Base-by-base conservation (phyloP, 2,329 filamentous ascomycete genomes). In the Aspergillus thermomutatus region DNA sequence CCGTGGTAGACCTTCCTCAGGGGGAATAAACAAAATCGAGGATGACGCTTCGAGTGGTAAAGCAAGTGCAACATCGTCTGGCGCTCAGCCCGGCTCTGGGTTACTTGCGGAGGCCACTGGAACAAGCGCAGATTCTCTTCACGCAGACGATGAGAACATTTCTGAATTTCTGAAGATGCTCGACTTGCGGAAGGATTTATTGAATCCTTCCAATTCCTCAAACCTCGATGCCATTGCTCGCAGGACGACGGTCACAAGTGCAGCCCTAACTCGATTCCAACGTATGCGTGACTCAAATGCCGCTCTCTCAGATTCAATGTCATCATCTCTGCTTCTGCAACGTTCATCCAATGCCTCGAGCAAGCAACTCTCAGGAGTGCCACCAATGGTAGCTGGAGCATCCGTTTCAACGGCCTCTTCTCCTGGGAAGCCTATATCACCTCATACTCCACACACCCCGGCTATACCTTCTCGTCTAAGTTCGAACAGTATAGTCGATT, bases 391-490 rank as follows among this genome's bases (percentile, higher is more conserved):
- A 50, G 80, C 77, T 25, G 83, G 82, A 7, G 88, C 88, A 4
- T 91, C 90, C 0, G 80, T 91, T 62, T 97, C 92, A 3, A 87
- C 88, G 10, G 93, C 91, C 0, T 93, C 92, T 0, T 97, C 92
- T 9, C 92, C 92, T 1, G 91, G 89, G 55, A 96, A 96, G 67
- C 91, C 92, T 0, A 83, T 95, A 19, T 96, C 91, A 2, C 92
- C 90, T 9, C 91, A 93, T 69, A 96, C 91, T 0, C 91, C 92
- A 1, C 92, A 97, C 68, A 96, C 92, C 0, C 94, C 94, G 3
- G 92, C 92, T 10, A 91, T 97, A 27, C 93, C 93, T 21, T 97
- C 92, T 7, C 85, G 94, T n/a, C 79, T 99, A 23, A 96, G 91
- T 69, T 91, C 94, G 60, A 92, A 95, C 68, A 94, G 90, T 52